These are phyloP conservation scores for Odontarrhena argentea DNA, from an alignment of 345 rosid species.

Conservation along the genomic window DNA sequence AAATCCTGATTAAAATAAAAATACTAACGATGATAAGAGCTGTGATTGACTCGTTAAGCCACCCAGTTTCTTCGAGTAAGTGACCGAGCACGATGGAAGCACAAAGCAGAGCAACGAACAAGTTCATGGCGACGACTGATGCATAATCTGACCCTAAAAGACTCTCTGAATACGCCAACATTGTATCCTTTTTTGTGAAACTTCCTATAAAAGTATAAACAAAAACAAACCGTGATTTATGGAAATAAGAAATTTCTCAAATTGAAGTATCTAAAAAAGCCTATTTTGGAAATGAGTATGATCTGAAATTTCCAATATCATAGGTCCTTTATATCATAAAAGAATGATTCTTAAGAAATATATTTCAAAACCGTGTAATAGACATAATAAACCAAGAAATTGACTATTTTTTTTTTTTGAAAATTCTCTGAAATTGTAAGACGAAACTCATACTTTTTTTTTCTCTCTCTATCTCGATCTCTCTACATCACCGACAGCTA, in stretches of 20 bases:
- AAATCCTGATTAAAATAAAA: neutral
- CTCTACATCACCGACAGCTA: constrained; percentile 13
- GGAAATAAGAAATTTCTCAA: neutral
- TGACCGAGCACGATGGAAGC: constrained; percentile 87
- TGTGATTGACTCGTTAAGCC: constrained; percentile 97
- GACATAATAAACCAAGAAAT: constrained; percentile 3
- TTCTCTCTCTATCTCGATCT: neutral
- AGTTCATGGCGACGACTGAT: constrained; percentile 84
- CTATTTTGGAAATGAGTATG: neutral
- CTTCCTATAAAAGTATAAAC: neutral
- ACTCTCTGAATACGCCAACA: constrained; percentile 41
- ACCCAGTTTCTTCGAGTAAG: constrained; percentile 74
- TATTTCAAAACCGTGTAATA: constrained; percentile 3
- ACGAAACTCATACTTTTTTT: constrained; percentile 1
- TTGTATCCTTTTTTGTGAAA: constrained; percentile 27
- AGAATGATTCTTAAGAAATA: neutral
- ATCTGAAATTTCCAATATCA: neutral
- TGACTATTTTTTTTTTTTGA: neutral
- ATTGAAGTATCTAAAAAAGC: neutral
- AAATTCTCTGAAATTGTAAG: neutral
- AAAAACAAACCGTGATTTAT: constrained; percentile 12
- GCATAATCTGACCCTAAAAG: constrained; percentile 60
- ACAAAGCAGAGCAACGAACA: constrained; percentile 85
- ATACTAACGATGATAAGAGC: constrained; percentile 80
- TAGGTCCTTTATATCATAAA: neutral